phyloP scores from a whole-genome alignment of 768 basidiomycete species.

The Chlorophyllum brunneum region DNA sequence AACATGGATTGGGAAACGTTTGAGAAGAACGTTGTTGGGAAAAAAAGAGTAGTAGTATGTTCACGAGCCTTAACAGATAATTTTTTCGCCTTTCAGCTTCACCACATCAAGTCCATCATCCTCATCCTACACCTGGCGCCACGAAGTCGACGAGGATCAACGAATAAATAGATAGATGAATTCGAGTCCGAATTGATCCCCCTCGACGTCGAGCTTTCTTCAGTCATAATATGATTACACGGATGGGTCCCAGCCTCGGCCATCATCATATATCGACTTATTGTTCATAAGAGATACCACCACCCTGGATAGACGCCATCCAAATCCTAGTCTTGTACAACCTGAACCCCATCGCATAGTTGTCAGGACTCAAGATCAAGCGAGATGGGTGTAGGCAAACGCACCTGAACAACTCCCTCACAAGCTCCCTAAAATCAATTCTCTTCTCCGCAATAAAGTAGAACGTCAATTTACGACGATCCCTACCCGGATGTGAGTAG shows the following conservation, averaged over 20 bases:
- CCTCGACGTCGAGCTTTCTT: too few species aligned
- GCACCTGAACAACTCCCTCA: constrained; percentile 89
- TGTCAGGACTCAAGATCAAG: background rate
- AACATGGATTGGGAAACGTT: background rate
- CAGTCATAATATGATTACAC: too few species aligned
- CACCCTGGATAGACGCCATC: constrained; percentile 82
- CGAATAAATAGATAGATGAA: too few species aligned
- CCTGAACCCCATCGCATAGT: constrained; percentile 30
- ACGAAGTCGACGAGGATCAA: too few species aligned
- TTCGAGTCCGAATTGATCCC: too few species aligned
- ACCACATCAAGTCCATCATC: too few species aligned
- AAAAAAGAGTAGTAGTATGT: background rate
- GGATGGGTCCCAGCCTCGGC: too few species aligned
- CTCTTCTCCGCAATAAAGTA: constrained; percentile 96
- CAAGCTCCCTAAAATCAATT: constrained; percentile 95
- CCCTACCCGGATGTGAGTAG: constrained; percentile 46
- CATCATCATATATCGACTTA: constrained; percentile 11
- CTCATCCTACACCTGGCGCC: too few species aligned
- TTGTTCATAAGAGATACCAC: constrained; percentile 36
- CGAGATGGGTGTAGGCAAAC: constrained; percentile 17
- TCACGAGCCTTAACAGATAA: too few species aligned
- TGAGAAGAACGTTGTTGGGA: background rate
- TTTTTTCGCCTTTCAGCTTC: background rate
- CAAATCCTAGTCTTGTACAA: constrained; percentile 94
- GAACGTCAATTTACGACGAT: constrained; percentile 96